phyloP scores from a whole-genome alignment of 2,329 filamentous ascomycete species.

The Mollisiaceae sp. region DNA sequence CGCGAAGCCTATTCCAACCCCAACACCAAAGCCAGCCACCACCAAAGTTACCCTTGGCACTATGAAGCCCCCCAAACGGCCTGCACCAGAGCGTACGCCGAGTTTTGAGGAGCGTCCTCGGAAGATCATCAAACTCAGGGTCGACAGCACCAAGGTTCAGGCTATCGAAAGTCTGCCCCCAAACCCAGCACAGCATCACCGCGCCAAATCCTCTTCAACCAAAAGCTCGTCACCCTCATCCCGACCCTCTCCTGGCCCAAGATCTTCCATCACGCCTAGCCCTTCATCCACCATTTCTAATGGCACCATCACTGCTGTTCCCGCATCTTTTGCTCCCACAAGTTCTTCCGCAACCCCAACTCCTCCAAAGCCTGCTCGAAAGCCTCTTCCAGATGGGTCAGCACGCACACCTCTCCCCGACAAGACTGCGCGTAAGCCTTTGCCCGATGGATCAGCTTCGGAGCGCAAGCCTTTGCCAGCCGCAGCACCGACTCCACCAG shows the following conservation, averaged over 20 bases:
- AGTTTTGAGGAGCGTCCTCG: slow-evolving; percentile 24
- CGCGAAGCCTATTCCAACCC: slow-evolving; percentile 4
- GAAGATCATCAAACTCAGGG: slow-evolving; percentile 32
- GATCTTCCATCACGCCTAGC: slow-evolving; percentile 21
- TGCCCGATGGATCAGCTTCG: slow-evolving; percentile 5
- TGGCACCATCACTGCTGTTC: slow-evolving; percentile 6
- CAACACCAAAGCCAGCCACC: slow-evolving; percentile 15
- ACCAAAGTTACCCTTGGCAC: slow-evolving; percentile 13
- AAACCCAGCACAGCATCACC: slow-evolving; percentile 26
- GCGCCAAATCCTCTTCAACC: slow-evolving; percentile 23
- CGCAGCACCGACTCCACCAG: slow-evolving; percentile 8
- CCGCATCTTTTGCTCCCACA: slow-evolving; percentile 15
- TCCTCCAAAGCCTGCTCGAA: slow-evolving; percentile 5
- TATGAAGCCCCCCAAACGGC: slow-evolving; percentile 32
- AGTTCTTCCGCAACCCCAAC: slow-evolving; percentile 7
- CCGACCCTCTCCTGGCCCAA: slow-evolving; percentile 27
- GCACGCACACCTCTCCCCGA: slow-evolving; percentile 8
- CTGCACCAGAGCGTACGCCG: slow-evolving; percentile 21
- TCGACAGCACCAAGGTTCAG: slow-evolving; percentile 24
- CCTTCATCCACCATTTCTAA: slow-evolving; percentile 23
- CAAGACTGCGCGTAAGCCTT: slow-evolving; percentile 6
- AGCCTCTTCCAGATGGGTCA: slow-evolving; percentile 11
- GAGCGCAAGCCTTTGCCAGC: slow-evolving; percentile 31
- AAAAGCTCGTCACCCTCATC: slow-evolving; percentile 33
- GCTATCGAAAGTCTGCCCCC: slow-evolving; percentile 32